Evolutionary conservation across 768 basidiomycete species (phyloP), one percentile per base, ranked within the genome.

Genomic region (Russula brevipes): DNA sequence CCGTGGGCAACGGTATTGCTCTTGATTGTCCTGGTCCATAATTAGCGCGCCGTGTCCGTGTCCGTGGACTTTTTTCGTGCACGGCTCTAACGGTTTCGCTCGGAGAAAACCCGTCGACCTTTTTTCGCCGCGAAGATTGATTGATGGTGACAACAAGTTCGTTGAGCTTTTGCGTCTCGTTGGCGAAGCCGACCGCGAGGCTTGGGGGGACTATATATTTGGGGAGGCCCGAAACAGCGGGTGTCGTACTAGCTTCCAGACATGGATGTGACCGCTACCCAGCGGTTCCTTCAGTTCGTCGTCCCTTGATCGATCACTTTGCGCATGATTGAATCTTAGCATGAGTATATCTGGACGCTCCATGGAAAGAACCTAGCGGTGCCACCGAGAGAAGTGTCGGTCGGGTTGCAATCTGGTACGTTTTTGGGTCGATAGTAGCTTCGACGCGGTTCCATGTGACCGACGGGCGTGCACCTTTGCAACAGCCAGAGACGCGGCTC

Each of bases 121-220:
- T 45, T 52, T 36, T 24, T 33, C 6, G 54, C 53, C 3, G 19
- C 6, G 30, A 54, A 41, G 11, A 49, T 36, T 42, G 62, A 54
- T 54, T 42, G 62, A 54, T 54, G 30, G 36, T 54, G 45, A 41
- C 39, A 17, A 24, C 24, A 19, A 31, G 14, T 54, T 24, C 31
- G 19, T 57, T 30, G 33, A 31, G 19, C 12, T 30, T 38, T 30
- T 38, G 42, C 17, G 14, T 53, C 30, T 53, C 52, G 3, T 50
- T 45, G 19, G 47, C 30, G 59, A 60, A 55, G 58, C 53, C 44
- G 45, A 38, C 39, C 46, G 46, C 63, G 53, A 41, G 41, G 42
- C 31, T 24, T 24, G 5, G 5, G n/a, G 24, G 39, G 36, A 16
- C 16, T 14, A 2, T 11, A 16, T 42, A 50, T 44, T 41, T 38